phyloP scores from a whole-genome alignment of 352 stramenopile genomes.

The Globisporangium polare region DNA sequence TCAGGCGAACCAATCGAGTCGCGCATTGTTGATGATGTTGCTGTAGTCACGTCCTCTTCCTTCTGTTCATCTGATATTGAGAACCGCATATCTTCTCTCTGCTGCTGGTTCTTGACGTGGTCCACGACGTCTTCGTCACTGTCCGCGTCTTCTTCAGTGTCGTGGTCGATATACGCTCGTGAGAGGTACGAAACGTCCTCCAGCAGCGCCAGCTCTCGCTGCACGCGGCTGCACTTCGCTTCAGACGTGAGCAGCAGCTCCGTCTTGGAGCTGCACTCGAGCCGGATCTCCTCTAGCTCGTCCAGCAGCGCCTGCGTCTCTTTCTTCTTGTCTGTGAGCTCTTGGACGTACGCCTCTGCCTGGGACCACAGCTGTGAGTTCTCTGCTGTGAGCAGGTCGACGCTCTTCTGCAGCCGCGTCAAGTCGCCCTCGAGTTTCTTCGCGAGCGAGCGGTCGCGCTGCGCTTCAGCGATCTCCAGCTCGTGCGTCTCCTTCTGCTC shows the following conservation, averaged over 20 bases:
- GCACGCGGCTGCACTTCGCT: slow-evolving; percentile 58
- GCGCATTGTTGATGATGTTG: neutral
- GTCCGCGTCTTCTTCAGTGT: slow-evolving; percentile 66
- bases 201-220: slow-evolving; percentile 72
- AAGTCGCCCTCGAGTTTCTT: slow-evolving; percentile 45
- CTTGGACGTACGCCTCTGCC: slow-evolving; percentile 7
- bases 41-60: neutral
- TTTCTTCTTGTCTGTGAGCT: slow-evolving; percentile 27
- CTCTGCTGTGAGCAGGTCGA: slow-evolving; percentile 27
- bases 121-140: slow-evolving; percentile 37
- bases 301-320: slow-evolving; percentile 41
- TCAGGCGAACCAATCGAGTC: slow-evolving; percentile 4
- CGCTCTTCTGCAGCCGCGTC: slow-evolving; percentile 19
- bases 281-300: slow-evolving; percentile 27
- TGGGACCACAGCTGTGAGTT: slow-evolving; percentile 13
- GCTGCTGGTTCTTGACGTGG: neutral
- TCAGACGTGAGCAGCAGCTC: slow-evolving; percentile 62
- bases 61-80: neutral
- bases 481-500: slow-evolving; percentile 42
- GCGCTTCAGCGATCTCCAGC: slow-evolving; percentile 29
- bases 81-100: neutral
- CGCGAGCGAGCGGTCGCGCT: slow-evolving; percentile 36
- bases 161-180: slow-evolving; percentile 56
- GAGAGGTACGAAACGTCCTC: slow-evolving; percentile 76
- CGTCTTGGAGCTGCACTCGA: slow-evolving; percentile 45